Conservation (phyloP, 2,329 filamentous ascomycete species). For the Leptodontidium sp. region DNA sequence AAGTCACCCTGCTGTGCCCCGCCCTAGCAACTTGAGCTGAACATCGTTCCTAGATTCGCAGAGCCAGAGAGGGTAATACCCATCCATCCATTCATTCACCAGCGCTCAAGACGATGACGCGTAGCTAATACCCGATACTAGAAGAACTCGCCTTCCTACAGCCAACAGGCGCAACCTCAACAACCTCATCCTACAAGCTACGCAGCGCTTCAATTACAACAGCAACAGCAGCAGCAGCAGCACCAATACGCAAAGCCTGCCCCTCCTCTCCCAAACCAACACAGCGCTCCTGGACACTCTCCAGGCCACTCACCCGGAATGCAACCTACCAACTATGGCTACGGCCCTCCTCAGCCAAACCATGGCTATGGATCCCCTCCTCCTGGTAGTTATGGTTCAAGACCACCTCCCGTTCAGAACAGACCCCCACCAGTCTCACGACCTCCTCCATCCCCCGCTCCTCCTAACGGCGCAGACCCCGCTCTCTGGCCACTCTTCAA, state of each 20-base stretch:
- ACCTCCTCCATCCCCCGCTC: slow-evolving; percentile 71
- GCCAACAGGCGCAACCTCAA: slow-evolving; percentile 48
- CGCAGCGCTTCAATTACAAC: slow-evolving; percentile 38
- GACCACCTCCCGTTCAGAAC: slow-evolving; percentile 50
- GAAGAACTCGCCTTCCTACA: slow-evolving; percentile 35
- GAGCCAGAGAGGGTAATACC: slow-evolving; percentile 55
- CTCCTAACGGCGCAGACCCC: slow-evolving; percentile 66
- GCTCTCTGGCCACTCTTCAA: slow-evolving; percentile 85
- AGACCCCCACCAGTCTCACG: slow-evolving; percentile 63
- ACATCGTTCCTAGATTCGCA: slow-evolving; percentile 53
- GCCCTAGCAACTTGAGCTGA: slow-evolving; percentile 20
- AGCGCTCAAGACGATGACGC: slow-evolving; percentile 9
- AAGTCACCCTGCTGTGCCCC: slow-evolving; percentile 50
- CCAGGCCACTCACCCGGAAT: slow-evolving; percentile 39
- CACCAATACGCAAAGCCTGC: slow-evolving; percentile 43
- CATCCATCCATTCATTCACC: background rate
- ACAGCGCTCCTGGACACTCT: slow-evolving; percentile 20
- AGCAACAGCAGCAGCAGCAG: slow-evolving; percentile 41
- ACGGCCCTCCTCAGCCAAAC: slow-evolving; percentile 45
- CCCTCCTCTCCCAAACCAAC: slow-evolving; percentile 41
- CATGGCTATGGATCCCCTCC: slow-evolving; percentile 56
- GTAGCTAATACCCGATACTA: slow-evolving; percentile 18
- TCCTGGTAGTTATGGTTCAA: slow-evolving; percentile 48
- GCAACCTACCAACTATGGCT: slow-evolving; percentile 39
- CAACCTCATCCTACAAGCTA: slow-evolving; percentile 36